A percentile compares a stretch with the other conserved stretches of the same genome.
Evolutionary conservation across 2,329 filamentous ascomycete genomes (phyloP).

Genomic region (Nemania bipapillata): DNA sequence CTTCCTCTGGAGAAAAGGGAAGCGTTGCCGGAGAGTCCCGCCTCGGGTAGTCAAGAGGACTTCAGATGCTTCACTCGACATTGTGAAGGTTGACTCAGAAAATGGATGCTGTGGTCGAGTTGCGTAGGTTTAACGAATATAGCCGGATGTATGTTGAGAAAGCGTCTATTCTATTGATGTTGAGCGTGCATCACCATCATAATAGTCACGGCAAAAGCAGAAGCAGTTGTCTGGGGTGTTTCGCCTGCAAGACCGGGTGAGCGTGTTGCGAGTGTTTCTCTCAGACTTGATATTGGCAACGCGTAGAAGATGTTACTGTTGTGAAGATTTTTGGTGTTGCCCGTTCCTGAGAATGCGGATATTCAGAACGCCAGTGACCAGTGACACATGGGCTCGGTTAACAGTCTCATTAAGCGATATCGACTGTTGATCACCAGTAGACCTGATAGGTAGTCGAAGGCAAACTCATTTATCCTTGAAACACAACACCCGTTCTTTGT

Average conservation of each 20-base stretch:
- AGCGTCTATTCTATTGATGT: constrained; percentile 5
- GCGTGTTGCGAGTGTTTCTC: not conserved
- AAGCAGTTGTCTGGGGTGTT: not conserved
- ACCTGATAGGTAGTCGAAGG: not conserved
- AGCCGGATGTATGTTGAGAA: not conserved
- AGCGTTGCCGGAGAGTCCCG: constrained; percentile 42
- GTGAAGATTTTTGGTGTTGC: not conserved
- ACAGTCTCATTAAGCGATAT: not conserved
- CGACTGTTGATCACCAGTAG: not conserved
- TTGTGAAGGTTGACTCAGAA: constrained; percentile 6
- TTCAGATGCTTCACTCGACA: not conserved
- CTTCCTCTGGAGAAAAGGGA: constrained; percentile 48
- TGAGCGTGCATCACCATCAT: not conserved
- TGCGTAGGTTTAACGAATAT: not conserved
- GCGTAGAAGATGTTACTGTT: not conserved
- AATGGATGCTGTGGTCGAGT: not conserved
- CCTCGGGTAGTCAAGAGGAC: constrained; percentile 35
- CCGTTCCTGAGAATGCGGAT: not conserved
- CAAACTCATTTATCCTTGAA: not conserved
- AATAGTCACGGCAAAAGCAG: too few species aligned
- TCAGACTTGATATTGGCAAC: constrained; percentile 5
- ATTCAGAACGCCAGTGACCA: not conserved
- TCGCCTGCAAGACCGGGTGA: not conserved
- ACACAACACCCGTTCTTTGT: not conserved
- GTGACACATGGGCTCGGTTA: too few species aligned